phyloP scores from a whole-genome alignment of 2,329 filamentous ascomycete genomes.

The Emergomyces pasteurianus region DNA sequence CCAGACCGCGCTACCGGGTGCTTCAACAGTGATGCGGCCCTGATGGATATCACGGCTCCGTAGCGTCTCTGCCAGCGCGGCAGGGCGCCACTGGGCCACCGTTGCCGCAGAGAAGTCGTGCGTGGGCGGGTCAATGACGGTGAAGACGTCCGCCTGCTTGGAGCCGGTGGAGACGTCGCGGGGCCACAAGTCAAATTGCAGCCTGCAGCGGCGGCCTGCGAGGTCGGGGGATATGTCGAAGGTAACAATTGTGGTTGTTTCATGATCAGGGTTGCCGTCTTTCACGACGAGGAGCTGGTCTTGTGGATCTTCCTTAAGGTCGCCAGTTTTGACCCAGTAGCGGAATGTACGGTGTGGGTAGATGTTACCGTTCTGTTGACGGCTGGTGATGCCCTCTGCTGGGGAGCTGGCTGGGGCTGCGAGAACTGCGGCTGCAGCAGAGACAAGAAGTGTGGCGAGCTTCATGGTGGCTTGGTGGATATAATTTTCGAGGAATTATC shows the following conservation, averaged over 20 bases:
- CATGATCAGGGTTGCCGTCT: constrained; percentile 12
- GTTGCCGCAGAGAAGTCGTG: neutral
- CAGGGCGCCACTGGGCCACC: constrained; percentile 5
- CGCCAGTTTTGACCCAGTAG: constrained; percentile 14
- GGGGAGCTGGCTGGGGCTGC: constrained; percentile 6
- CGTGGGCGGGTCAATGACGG: constrained; percentile 13
- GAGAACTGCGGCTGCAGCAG: constrained; percentile 7
- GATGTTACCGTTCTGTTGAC: constrained; percentile 8
- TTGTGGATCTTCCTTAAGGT: constrained; percentile 13
- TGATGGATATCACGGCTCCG: constrained; percentile 12
- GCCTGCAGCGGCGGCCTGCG: constrained; percentile 12
- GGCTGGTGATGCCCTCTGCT: neutral
- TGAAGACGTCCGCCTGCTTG: constrained; percentile 15
- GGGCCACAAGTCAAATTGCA: constrained; percentile 16
- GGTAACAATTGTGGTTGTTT: constrained; percentile 16
- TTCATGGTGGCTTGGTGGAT: constrained; percentile 9
- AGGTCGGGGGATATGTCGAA: constrained; percentile 11
- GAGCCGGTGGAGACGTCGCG: constrained; percentile 15
- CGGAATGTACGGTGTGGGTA: constrained; percentile 15
- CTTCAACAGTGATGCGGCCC: constrained; percentile 11
- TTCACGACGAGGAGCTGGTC: constrained; percentile 16
- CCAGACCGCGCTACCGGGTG: constrained; percentile 14
- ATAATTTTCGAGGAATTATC: neutral
- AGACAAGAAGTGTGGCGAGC: constrained; percentile 6
- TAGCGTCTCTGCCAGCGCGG: neutral